Percentiles rank a stretch among this genome's conserved stretches.
Evolutionary conservation across 345 rosid species (phyloP).

Genomic region (Rhizophora mangle): DNA sequence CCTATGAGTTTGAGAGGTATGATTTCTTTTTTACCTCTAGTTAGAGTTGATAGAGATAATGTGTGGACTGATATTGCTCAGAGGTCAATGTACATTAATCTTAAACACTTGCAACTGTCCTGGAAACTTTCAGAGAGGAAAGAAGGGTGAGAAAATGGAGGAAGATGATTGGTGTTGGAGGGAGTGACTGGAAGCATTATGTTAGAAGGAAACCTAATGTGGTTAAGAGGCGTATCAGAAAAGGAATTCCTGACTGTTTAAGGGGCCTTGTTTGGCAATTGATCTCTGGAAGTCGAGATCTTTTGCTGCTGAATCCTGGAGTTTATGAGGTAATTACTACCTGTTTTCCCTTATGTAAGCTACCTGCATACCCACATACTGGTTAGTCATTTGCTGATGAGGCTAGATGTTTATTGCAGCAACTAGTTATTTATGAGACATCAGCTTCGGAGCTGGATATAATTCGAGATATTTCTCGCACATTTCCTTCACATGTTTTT

Average conservation of each 20-base stretch:
- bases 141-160: conserved; percentile 92
- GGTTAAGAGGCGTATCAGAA: conserved; percentile 79
- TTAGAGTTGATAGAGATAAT: no score
- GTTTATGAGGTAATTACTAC: conserved; percentile 70
- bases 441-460: conserved; percentile 94
- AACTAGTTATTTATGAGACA: conserved; percentile 89
- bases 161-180: conserved; percentile 96
- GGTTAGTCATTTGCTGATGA: conserved; percentile 1
- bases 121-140: conserved; percentile 58
- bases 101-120: conserved; percentile 16
- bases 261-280: conserved; percentile 99
- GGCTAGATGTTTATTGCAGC: conserved; percentile 49
- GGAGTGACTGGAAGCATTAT: conserved; percentile 97
- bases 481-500: conserved; percentile 96
- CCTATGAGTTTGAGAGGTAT: conserved; percentile 54
- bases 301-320: conserved; percentile 93
- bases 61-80: no score
- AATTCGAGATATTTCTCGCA: conserved; percentile 93
- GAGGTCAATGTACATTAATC: not conserved
- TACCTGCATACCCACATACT: not conserved
- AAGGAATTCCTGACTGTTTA: conserved; percentile 96
- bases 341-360: not conserved
- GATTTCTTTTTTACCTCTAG: not conserved
- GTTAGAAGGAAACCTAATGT: conserved; percentile 83
- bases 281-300: conserved; percentile 91